A percentile compares a stretch with the other conserved stretches of the same genome.
These are phyloP conservation scores for Quercus lobata DNA, from an alignment of 331 rosid species.

Conservation along the genomic window DNA sequence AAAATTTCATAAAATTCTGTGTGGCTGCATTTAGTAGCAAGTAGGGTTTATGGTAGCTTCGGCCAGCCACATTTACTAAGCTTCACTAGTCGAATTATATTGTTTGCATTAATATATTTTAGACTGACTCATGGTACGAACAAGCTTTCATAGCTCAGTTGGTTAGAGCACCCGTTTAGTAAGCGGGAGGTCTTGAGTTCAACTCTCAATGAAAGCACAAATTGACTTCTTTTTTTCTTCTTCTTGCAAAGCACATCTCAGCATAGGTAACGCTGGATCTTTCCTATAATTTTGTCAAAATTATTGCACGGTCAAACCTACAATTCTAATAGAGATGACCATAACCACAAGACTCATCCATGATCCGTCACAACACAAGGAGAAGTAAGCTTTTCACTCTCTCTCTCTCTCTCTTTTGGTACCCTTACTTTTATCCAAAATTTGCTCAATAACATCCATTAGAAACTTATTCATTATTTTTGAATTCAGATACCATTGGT, in stretches of 20 bases:
- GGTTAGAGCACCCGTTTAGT: conserved; percentile 79
- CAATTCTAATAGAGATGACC: background rate
- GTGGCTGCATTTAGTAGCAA: too few species aligned
- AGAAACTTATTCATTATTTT: background rate
- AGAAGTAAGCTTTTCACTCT: background rate
- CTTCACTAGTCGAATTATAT: too few species aligned
- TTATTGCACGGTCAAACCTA: background rate
- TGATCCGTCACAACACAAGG: background rate
- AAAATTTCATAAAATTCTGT: background rate
- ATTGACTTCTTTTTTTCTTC: too few species aligned
- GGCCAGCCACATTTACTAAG: too few species aligned
- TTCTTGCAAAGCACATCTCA: background rate
- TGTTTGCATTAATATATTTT: fast-evolving
- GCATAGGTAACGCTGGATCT: background rate
- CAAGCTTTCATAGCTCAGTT: conserved; percentile 52
- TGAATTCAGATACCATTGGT: background rate
- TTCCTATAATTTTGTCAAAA: background rate
- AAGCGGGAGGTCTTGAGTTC: conserved; percentile 99
- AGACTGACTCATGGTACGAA: fast-evolving
- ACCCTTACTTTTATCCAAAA: too few species aligned
- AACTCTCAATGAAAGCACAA: conserved; percentile 61
- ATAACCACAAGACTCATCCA: background rate
- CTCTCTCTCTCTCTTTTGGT: too few species aligned
- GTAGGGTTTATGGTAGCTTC: too few species aligned
- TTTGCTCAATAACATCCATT: background rate